These are phyloP conservation scores for Aspergillus fructus DNA, from an alignment of 2,329 filamentous ascomycete species.

Conservation along the genomic window DNA sequence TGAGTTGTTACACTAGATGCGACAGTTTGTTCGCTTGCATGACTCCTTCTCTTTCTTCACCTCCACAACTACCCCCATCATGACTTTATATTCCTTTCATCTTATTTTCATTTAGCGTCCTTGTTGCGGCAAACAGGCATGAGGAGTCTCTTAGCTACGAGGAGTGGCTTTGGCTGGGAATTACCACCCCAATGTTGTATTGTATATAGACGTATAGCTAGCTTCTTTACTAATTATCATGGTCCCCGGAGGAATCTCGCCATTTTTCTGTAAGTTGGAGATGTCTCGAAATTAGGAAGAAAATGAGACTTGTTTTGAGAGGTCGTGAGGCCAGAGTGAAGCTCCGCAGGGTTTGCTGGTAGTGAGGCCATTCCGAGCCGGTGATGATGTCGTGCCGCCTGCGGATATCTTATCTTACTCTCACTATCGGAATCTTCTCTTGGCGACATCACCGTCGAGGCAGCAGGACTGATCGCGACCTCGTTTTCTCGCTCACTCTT, in stretches of 20 bases:
- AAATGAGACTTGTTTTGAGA: neutral
- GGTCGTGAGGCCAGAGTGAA: neutral
- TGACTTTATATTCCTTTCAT: slow-evolving; percentile 10
- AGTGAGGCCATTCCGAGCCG: neutral
- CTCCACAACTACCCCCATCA: slow-evolving; percentile 1
- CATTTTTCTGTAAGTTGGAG: slow-evolving; percentile 1
- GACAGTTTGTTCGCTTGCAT: slow-evolving; percentile 18
- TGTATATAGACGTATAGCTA: slow-evolving; percentile 33
- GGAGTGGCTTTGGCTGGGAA: slow-evolving; percentile 21
- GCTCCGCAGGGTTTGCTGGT: too few species aligned
- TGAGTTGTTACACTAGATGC: slow-evolving; percentile 17
- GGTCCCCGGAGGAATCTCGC: slow-evolving; percentile 25
- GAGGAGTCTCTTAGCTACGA: slow-evolving; percentile 20
- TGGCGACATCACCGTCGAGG: slow-evolving; percentile 9
- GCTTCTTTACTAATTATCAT: slow-evolving; percentile 18
- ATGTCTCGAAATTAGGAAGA: too few species aligned
- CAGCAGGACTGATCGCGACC: neutral
- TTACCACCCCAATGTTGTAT: slow-evolving; percentile 27
- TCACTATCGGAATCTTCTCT: slow-evolving; percentile 11
- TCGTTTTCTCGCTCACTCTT: neutral
- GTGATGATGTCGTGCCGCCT: neutral
- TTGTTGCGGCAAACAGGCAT: slow-evolving; percentile 25
- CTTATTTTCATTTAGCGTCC: slow-evolving; percentile 26
- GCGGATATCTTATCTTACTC: neutral
- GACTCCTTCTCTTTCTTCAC: slow-evolving; percentile 15